Conservation (phyloP, 257 asterid genomes). For the Agastache rugosa region DNA sequence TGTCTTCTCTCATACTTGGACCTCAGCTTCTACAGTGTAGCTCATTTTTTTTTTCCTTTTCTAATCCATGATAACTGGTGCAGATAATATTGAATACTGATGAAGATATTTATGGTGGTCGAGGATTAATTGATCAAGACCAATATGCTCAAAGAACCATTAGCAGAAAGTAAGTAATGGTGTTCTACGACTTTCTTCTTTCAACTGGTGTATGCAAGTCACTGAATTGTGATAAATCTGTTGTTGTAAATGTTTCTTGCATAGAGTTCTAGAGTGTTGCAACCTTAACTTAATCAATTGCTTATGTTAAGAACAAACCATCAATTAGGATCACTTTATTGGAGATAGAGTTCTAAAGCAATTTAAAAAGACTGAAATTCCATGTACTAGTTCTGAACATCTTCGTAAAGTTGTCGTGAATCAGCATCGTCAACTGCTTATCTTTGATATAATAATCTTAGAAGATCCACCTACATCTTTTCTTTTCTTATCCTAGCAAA, state of each 20-base stretch:
- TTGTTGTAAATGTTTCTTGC: not conserved
- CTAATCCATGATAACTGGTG: conserved; percentile 33
- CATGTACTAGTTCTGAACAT: no score
- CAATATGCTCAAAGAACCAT: conserved; percentile 70
- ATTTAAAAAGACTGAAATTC: no score
- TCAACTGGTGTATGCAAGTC: not conserved
- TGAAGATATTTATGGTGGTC: conserved; percentile 82
- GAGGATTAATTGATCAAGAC: conserved; percentile 61
- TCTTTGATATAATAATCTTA: not conserved
- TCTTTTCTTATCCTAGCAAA: not conserved
- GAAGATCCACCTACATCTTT: not conserved
- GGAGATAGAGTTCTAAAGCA: no score
- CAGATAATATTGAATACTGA: conserved; percentile 85
- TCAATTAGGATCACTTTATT: no score
- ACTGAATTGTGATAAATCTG: not conserved
- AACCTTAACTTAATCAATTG: not conserved
- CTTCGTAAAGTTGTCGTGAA: not conserved
- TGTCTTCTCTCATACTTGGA: conserved; percentile 20
- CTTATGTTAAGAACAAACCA: no score
- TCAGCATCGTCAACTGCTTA: not conserved
- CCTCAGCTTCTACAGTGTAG: not conserved
- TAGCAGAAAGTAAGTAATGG: conserved; percentile 59
- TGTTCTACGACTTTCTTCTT: conserved; percentile 15
- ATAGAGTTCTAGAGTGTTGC: not conserved
- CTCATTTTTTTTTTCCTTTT: conserved; percentile 26